Evolutionary conservation across 2,329 filamentous ascomycete genomes (phyloP).

Genomic region (Ophidiomyces ophidiicola): DNA sequence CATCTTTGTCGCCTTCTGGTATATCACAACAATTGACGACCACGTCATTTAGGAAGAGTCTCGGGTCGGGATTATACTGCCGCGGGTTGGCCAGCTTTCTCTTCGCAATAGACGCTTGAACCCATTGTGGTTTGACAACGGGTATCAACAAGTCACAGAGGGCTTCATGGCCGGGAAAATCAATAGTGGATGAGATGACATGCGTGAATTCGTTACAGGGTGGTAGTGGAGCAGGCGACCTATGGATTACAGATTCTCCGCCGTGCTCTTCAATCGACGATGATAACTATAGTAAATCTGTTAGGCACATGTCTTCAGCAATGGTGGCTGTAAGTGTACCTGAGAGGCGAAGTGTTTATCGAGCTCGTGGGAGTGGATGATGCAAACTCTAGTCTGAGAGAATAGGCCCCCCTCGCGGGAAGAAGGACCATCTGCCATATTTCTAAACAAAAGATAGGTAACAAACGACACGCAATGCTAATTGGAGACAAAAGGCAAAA

Average conservation of each 20-base stretch:
- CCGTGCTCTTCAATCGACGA: conserved; percentile 38
- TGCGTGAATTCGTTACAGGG: conserved; percentile 45
- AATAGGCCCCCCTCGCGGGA: conserved; percentile 29
- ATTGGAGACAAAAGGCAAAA: no score
- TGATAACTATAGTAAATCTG: conserved; percentile 15
- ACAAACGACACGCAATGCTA: background rate
- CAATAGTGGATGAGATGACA: conserved; percentile 64
- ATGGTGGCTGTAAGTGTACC: conserved; percentile 23
- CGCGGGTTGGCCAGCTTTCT: conserved; percentile 63
- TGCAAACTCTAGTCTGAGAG: conserved; percentile 35
- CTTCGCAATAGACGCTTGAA: conserved; percentile 56
- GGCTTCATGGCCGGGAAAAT: conserved; percentile 76
- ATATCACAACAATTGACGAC: conserved; percentile 73
- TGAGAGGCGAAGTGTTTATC: conserved; percentile 29
- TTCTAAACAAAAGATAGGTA: background rate
- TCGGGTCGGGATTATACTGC: conserved; percentile 79
- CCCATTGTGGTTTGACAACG: conserved; percentile 73
- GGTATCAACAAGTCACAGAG: conserved; percentile 67
- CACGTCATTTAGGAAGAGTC: conserved; percentile 78
- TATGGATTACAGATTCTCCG: conserved; percentile 36
- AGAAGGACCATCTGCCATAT: conserved; percentile 20
- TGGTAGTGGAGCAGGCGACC: conserved; percentile 27
- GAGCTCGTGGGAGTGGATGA: conserved; percentile 34
- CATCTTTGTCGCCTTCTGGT: conserved; percentile 75
- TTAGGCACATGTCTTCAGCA: background rate